Conservation (phyloP, 768 basidiomycete genomes). For the Pulveroboletus sp. region DNA sequence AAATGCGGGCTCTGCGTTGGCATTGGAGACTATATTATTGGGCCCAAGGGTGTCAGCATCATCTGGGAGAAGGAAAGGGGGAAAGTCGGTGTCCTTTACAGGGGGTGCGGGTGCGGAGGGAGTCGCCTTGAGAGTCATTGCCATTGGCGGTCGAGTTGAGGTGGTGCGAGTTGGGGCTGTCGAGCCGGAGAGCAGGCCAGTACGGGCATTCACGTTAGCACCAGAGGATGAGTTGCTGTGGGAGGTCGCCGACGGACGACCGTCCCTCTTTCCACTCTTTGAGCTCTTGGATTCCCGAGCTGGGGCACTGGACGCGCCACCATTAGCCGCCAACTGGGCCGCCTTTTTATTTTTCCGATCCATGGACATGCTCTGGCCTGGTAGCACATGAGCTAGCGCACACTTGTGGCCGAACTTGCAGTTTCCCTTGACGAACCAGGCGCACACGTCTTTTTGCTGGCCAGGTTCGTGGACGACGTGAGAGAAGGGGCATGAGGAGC, state of each 20-base stretch:
- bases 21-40: not conserved
- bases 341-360: constrained; percentile 97
- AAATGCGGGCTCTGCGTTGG: not conserved
- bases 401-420: constrained; percentile 80
- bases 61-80: constrained; percentile 62
- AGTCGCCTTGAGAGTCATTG: constrained; percentile 64
- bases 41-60: constrained; percentile 36
- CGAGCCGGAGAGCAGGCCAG: constrained; percentile 44
- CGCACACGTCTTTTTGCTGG: constrained; percentile 73
- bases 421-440: constrained; percentile 93
- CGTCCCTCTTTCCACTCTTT: constrained; percentile 37
- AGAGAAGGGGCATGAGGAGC: constrained; percentile 93
- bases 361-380: constrained; percentile 92
- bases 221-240: constrained; percentile 9
- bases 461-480: constrained; percentile 72
- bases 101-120: constrained; percentile 79
- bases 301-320: constrained; percentile 32
- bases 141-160: constrained; percentile 54
- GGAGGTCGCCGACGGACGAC: constrained; percentile 20
- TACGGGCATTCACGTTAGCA: constrained; percentile 9
- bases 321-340: constrained; percentile 61
- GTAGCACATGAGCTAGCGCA: constrained; percentile 89
- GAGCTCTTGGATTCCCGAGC: constrained; percentile 30
- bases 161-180: constrained; percentile 61
- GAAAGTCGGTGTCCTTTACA: constrained; percentile 69